phyloP scores from a whole-genome alignment of 352 stramenopile species.

The Aphanomyces invadans region DNA sequence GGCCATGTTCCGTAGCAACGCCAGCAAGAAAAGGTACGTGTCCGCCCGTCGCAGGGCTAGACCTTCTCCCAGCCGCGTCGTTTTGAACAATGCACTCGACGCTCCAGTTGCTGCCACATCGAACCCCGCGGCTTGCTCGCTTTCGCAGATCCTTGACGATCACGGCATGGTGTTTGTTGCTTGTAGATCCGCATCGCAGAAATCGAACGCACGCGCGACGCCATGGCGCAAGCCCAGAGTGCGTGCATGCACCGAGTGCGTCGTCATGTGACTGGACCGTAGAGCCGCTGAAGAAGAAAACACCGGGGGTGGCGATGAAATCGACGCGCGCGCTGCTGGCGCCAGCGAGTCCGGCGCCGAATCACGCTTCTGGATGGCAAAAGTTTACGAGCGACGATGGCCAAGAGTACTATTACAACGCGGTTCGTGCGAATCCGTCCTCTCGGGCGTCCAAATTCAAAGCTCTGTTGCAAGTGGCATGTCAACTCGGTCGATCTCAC shows the following conservation, averaged over 20 bases:
- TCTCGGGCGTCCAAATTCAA: no score
- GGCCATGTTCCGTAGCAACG: slow-evolving; percentile 21
- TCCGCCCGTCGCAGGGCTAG: no score
- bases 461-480: no score
- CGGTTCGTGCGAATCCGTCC: no score
- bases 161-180: no score
- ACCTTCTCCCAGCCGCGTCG: no score
- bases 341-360: background rate
- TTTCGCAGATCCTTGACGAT: no score
- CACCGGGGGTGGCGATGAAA: background rate
- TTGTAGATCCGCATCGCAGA: slow-evolving; percentile 23
- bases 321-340: background rate
- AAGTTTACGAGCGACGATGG: slow-evolving; percentile 15
- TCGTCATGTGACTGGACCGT: background rate
- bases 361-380: slow-evolving; percentile 5
- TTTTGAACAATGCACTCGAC: no score
- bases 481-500: no score
- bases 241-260: background rate
- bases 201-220: background rate
- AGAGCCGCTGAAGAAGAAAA: slow-evolving; percentile 9
- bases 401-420: slow-evolving; percentile 22
- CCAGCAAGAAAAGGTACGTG: slow-evolving; percentile 23
- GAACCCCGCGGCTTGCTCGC: no score
- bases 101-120: background rate
- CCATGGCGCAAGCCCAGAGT: background rate